Conservation (phyloP, 148 eudicot genomes). For the Simmondsia chinensis region DNA sequence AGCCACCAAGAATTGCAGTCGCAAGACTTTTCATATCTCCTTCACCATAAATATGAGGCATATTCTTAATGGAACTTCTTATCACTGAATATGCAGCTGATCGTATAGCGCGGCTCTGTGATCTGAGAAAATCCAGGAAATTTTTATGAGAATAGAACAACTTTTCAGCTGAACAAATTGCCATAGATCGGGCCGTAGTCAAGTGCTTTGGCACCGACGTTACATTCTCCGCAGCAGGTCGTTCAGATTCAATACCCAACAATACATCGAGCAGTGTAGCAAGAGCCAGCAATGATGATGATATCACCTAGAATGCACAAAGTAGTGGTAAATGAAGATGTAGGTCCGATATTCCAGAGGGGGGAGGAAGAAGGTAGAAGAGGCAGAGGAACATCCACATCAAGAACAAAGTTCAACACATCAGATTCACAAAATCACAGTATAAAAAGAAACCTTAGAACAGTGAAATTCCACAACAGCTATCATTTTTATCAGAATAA, state of each 20-base stretch:
- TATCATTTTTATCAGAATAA: too few species aligned
- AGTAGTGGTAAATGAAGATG: neutral
- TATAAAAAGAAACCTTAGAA: too few species aligned
- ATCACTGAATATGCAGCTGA: conserved; percentile 74
- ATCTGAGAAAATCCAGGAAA: conserved; percentile 66
- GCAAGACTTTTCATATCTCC: conserved; percentile 62
- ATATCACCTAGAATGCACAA: conserved; percentile 51
- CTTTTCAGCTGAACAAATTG: conserved; percentile 55
- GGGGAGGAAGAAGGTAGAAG: neutral
- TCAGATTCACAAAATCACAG: too few species aligned
- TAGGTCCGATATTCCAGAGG: neutral
- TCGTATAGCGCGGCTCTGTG: conserved; percentile 58
- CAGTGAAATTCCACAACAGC: too few species aligned
- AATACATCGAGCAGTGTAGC: conserved; percentile 75
- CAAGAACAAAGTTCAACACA: too few species aligned
- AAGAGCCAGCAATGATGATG: conserved; percentile 83
- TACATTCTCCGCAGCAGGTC: conserved; percentile 24
- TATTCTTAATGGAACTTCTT: conserved; percentile 64
- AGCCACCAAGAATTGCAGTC: conserved; percentile 61
- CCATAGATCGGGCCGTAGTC: conserved; percentile 40
- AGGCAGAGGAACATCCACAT: neutral
- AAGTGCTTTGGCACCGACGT: conserved; percentile 36
- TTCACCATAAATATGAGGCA: conserved; percentile 57
- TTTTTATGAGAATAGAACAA: conserved; percentile 54
- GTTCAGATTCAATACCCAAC: conserved; percentile 35